phyloP scores from a whole-genome alignment of 139 green algal species.

The Klebsormidium nitens region DNA sequence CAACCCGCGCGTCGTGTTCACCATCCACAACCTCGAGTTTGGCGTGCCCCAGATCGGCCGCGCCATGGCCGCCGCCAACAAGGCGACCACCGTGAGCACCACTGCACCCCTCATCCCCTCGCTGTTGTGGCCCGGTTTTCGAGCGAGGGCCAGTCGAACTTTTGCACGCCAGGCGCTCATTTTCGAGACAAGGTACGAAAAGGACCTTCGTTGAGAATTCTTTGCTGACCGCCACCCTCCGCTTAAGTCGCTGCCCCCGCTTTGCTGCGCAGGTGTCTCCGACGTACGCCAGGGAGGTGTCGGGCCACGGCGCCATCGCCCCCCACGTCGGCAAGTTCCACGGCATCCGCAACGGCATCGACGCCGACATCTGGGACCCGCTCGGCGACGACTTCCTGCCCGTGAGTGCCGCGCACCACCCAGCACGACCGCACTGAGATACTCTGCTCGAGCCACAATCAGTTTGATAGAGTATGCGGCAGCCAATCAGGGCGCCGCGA shows the following conservation, averaged over 20 bases:
- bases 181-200: too few relatives aligned
- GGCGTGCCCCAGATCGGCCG: conserved; percentile 69
- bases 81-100: conserved; percentile 42
- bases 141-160: neutral
- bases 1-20: conserved; percentile 63
- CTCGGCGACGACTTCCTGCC: conserved; percentile 67
- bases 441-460: too few relatives aligned
- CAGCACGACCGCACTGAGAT: too few relatives aligned
- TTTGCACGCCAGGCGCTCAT: neutral
- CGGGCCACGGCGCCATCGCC: conserved; percentile 22
- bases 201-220: too few relatives aligned
- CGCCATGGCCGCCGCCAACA: conserved; percentile 44
- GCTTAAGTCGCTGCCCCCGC: neutral
- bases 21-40: conserved; percentile 63
- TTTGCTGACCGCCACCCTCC: neutral
- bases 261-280: conserved; percentile 36
- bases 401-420: too few relatives aligned
- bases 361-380: conserved; percentile 96
- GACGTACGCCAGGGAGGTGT: conserved; percentile 49
- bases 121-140: neutral
- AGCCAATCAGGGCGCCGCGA: too few relatives aligned
- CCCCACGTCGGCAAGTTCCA: conserved; percentile 44
- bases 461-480: too few relatives aligned
- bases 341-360: conserved; percentile 84
- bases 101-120: neutral